These are phyloP conservation scores for Boletus semigastroideus DNA, from an alignment of 1,284 basidiomycete genomes.

Conservation along the genomic window DNA sequence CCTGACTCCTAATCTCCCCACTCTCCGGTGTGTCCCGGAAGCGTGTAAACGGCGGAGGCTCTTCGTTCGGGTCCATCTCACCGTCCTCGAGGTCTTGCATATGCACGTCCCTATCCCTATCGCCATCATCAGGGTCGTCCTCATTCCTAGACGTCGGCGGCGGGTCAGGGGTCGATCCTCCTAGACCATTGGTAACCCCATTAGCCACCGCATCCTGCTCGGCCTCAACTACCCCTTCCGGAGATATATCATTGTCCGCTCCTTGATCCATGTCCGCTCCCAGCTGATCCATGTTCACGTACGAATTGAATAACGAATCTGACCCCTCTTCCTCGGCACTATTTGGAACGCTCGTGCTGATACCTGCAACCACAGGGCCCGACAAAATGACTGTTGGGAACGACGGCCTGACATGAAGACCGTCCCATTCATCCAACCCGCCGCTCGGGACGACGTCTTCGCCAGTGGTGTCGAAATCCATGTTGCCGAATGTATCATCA, in stretches of 20 bases:
- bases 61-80: conserved; percentile 16
- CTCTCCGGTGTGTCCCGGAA: conserved; percentile 7
- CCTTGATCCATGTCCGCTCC: conserved; percentile 2
- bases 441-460: not conserved
- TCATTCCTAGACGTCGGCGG: not conserved
- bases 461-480: conserved; percentile 14
- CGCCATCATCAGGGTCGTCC: not conserved
- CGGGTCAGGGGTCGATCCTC: not conserved
- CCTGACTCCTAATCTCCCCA: conserved; percentile 22
- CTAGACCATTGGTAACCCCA: not conserved
- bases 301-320: conserved; percentile 26
- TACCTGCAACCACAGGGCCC: not conserved
- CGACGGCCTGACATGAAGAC: conserved; percentile 7
- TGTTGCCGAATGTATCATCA: conserved; percentile 18
- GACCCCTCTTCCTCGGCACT: conserved; percentile 9
- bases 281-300: conserved; percentile 27
- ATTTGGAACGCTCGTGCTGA: not conserved
- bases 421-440: conserved; percentile 5
- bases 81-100: conserved; percentile 22
- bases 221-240: not conserved
- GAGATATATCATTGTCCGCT: not conserved
- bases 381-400: not conserved
- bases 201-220: not conserved
- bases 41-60: not conserved
- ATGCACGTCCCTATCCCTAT: not conserved